Conservation (phyloP, 345 rosid genomes). For the Carallia brachiata region DNA sequence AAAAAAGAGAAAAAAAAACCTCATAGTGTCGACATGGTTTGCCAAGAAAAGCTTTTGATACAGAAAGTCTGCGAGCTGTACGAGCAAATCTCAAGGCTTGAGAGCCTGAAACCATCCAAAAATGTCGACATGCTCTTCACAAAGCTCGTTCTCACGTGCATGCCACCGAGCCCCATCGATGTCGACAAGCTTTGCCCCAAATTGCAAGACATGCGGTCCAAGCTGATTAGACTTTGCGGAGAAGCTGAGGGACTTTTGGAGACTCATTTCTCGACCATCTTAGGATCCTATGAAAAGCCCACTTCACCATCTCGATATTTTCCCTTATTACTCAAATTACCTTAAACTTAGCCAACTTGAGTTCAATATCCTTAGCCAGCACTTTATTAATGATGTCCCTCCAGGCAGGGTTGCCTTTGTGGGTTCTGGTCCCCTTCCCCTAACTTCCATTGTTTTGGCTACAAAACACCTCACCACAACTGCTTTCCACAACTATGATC, state of each 20-base stretch:
- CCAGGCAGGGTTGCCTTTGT: slow-evolving; percentile 56
- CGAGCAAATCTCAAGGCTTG: slow-evolving; percentile 65
- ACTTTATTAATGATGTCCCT: slow-evolving; percentile 33
- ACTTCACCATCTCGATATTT: slow-evolving; percentile 55
- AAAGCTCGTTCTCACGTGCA: slow-evolving; percentile 74
- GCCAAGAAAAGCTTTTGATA: slow-evolving; percentile 56
- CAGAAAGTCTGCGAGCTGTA: slow-evolving; percentile 52
- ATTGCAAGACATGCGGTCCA: slow-evolving; percentile 63
- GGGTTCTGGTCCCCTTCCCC: slow-evolving; percentile 92
- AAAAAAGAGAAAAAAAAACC: neutral
- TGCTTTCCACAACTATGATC: slow-evolving; percentile 73
- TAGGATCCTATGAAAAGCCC: slow-evolving; percentile 66
- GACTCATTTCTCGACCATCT: slow-evolving; percentile 58
- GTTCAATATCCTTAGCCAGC: slow-evolving; percentile 48
- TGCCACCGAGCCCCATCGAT: slow-evolving; percentile 72
- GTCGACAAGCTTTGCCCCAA: slow-evolving; percentile 52
- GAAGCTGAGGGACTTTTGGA: slow-evolving; percentile 75
- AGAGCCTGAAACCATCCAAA: slow-evolving; percentile 64
- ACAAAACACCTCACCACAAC: slow-evolving; percentile 51
- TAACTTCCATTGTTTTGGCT: slow-evolving; percentile 76
- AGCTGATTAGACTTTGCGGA: slow-evolving; percentile 71
- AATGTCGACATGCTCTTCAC: slow-evolving; percentile 85
- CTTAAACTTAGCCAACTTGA: slow-evolving; percentile 78
- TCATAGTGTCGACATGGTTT: slow-evolving; percentile 81
- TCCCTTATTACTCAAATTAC: slow-evolving; percentile 83